Base-by-base conservation (phyloP, 208 protist genomes). In the Acanthamoeba castellanii region DNA sequence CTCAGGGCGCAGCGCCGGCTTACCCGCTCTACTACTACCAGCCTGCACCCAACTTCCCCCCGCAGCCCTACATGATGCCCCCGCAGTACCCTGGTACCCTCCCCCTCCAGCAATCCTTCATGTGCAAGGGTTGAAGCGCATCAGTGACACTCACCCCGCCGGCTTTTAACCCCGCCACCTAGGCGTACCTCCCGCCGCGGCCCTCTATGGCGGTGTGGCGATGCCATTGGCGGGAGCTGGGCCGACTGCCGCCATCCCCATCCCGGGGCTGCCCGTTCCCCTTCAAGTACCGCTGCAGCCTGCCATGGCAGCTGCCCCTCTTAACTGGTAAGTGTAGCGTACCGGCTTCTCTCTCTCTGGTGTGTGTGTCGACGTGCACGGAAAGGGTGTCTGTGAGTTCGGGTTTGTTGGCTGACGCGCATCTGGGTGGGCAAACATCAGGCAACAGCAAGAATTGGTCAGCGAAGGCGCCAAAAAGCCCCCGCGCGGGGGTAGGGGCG, bases 21-120 rank as follows among this genome's bases (percentile, higher is more conserved):
- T 64, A 34, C 25, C 81, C 81, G 45, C 18, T 89, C 81, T 89
- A 89, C 81, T 89, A 89, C n/a, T 89, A 89, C 14, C 81, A 52
- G n/a, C 20, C 81, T 2, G 45, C 45, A 22, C 81, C 81, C 25
- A 59, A 59, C 34, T 64, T 47, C 27, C 37, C 45, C 5, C 81
- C 55, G 81, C 55, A 89, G 34, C 50, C 81, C 11, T 66, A 42
- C 55, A 64, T 89, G 30, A 42, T 57, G 50, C 55, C 55, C 9
- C 27, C 27, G 45, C 55, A 32, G 50, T 57, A 89, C 45, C 25
- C 22, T 66, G 59, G 42, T 82, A 27, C 70, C 18, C n/a, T 76
- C 30, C 13, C 68, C 9, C 30, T 76, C 70, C 9, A 20, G 34
- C 70, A 13, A 81, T 34, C 25, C 34, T 32, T 42, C 70, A 13